Conservation (phyloP, 2,329 filamentous ascomycete species). For the Coniochaeta sp. region DNA sequence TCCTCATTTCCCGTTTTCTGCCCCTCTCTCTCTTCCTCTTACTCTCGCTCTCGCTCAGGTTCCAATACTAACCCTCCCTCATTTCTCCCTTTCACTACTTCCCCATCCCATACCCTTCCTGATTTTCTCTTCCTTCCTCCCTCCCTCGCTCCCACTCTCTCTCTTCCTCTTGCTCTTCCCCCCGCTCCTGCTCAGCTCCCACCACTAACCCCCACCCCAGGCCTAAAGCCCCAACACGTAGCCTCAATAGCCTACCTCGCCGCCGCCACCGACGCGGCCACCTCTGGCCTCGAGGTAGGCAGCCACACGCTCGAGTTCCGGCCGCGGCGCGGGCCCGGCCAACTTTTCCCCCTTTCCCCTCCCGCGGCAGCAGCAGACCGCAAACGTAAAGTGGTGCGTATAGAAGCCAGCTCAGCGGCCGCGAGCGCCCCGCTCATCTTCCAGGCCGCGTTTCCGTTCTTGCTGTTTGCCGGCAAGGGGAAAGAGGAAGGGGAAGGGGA, state of each 20-base stretch:
- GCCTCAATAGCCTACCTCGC: slow-evolving; percentile 48
- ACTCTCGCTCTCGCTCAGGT: not conserved
- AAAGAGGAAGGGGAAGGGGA: no score
- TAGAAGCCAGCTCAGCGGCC: slow-evolving; percentile 40
- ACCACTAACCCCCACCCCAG: slow-evolving; percentile 22
- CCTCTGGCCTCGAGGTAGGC: slow-evolving; percentile 42
- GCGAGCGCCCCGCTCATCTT: slow-evolving; percentile 51
- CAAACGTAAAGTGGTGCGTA: no score
- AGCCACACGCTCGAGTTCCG: slow-evolving; percentile 41
- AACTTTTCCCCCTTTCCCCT: no score
- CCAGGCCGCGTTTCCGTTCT: slow-evolving; percentile 52
- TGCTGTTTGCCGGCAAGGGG: slow-evolving; percentile 45
- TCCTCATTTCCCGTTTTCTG: not conserved
- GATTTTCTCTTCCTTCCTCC: not conserved
- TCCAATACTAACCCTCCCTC: slow-evolving; percentile 2
- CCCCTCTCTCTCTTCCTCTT: not conserved
- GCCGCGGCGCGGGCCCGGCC: slow-evolving; percentile 30
- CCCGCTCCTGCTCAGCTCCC: not conserved
- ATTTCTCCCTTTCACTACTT: not conserved
- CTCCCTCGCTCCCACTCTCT: no score
- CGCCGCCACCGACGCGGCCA: slow-evolving; percentile 40
- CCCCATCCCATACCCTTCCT: no score
- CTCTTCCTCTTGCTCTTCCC: not conserved
- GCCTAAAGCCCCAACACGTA: slow-evolving; percentile 55
- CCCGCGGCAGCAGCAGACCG: no score